phyloP scores from a whole-genome alignment of 176 grass and related monocot species.

The Carex pumila region DNA sequence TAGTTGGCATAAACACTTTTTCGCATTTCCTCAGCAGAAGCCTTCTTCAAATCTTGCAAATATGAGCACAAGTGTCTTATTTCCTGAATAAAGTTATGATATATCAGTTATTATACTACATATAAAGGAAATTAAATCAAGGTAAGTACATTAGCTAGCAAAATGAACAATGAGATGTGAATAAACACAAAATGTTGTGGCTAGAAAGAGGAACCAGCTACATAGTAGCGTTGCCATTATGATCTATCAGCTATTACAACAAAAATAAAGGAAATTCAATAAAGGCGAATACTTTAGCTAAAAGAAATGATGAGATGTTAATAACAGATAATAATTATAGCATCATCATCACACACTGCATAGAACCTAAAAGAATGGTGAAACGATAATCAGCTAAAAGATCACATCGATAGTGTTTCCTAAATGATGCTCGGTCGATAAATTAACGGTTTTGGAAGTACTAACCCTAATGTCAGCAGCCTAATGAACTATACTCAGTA shows the following conservation, averaged over 20 bases:
- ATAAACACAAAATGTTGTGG: neutral
- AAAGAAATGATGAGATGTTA: neutral
- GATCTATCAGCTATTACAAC: neutral
- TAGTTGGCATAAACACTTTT: constrained; percentile 98
- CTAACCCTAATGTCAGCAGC: too few species aligned
- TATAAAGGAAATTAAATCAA: neutral
- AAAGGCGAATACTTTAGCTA: neutral
- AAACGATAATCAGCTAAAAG: neutral
- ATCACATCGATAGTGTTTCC: neutral
- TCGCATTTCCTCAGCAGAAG: constrained; percentile 98
- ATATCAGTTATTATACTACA: constrained; percentile 19
- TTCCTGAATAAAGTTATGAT: constrained; percentile 57
- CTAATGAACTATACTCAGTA: too few species aligned
- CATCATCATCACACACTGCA: neutral
- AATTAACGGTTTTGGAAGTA: too few species aligned
- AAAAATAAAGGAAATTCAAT: neutral
- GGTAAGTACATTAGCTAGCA: neutral
- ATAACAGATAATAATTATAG: neutral
- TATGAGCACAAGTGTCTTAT: constrained; percentile 83
- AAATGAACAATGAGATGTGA: neutral
- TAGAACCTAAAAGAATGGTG: neutral
- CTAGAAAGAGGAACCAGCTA: neutral
- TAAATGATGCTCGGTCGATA: neutral
- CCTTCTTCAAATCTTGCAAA: constrained; percentile 97
- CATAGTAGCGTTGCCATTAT: neutral